A percentile compares a stretch with the other conserved stretches of the same genome.
These are phyloP conservation scores for Sphagnum magellanicum DNA, from an alignment of 228 moss, liverwort and hornwort species.

Conservation along the genomic window DNA sequence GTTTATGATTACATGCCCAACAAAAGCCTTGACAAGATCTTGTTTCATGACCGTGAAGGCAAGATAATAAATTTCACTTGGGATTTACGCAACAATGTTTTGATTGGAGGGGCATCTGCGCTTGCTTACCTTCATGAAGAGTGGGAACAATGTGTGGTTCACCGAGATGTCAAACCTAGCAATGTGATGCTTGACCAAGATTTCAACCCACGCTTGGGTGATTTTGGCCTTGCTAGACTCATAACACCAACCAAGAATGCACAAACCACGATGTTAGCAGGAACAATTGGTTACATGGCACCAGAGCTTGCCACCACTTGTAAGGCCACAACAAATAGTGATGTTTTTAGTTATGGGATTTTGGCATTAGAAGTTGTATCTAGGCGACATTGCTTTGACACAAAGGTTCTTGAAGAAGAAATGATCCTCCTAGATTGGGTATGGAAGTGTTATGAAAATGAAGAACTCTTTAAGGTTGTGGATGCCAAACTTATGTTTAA, in stretches of 20 bases:
- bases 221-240: conserved; percentile 24
- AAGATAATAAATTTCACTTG: conserved; percentile 10
- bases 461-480: no score
- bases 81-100: conserved; percentile 15
- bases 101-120: conserved; percentile 1
- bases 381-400: not conserved
- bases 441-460: no score
- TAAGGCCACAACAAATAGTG: conserved; percentile 17
- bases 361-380: conserved; percentile 20
- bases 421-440: conserved; percentile 10
- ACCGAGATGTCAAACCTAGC: conserved; percentile 2
- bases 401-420: not conserved
- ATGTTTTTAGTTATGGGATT: conserved; percentile 27
- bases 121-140: conserved; percentile 3
- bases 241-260: not conserved
- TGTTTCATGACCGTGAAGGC: not conserved
- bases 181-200: conserved; percentile 26
- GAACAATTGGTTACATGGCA: conserved; percentile 26
- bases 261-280: conserved; percentile 8
- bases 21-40: conserved; percentile 17
- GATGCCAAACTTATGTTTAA: no score
- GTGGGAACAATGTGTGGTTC: not conserved
- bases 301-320: conserved; percentile 16
- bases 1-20: conserved; percentile 24
- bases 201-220: conserved; percentile 19